Percentiles rank a stretch among this genome's conserved stretches.
These are phyloP conservation scores for Plasmodium yoelii DNA, from an alignment of 169 alveolate genomes.

Conservation along the genomic window DNA sequence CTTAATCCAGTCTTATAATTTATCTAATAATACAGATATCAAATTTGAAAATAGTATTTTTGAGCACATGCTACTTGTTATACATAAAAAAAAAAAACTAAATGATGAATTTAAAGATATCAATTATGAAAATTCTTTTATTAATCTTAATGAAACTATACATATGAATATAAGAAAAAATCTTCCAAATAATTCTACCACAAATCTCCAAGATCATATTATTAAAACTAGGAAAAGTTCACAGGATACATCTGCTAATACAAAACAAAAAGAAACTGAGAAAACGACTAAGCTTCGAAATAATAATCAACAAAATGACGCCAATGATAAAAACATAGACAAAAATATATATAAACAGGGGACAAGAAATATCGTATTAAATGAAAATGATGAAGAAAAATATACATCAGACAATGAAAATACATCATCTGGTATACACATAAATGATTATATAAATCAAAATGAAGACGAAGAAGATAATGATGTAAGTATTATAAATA, in stretches of 20 bases:
- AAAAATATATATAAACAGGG: not conserved
- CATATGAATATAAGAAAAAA: conserved; percentile 71
- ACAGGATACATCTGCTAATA: not conserved
- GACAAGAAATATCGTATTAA: not conserved
- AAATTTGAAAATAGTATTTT: conserved; percentile 64
- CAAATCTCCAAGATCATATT: not conserved
- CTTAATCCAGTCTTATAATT: conserved; percentile 44
- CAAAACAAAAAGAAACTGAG: not conserved
- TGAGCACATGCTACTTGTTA: conserved; percentile 63
- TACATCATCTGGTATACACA: conserved; percentile 18
- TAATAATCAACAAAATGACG: conserved; percentile 9
- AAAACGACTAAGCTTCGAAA: not conserved
- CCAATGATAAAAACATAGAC: not conserved
- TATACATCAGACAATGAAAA: conserved; percentile 27
- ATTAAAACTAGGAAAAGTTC: conserved; percentile 52
- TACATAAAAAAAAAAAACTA: conserved; percentile 53
- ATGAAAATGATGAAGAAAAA: not conserved
- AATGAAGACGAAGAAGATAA: conserved; percentile 47
- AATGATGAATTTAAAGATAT: conserved; percentile 66
- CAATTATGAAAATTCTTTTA: conserved; percentile 61
- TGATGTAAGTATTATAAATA: not conserved
- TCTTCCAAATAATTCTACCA: conserved; percentile 19
- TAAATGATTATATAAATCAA: conserved; percentile 31
- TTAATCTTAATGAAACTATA: conserved; percentile 64
- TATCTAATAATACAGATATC: conserved; percentile 25